Base-by-base conservation (phyloP, 306 rosid genomes). In the Rosa chinensis region DNA sequence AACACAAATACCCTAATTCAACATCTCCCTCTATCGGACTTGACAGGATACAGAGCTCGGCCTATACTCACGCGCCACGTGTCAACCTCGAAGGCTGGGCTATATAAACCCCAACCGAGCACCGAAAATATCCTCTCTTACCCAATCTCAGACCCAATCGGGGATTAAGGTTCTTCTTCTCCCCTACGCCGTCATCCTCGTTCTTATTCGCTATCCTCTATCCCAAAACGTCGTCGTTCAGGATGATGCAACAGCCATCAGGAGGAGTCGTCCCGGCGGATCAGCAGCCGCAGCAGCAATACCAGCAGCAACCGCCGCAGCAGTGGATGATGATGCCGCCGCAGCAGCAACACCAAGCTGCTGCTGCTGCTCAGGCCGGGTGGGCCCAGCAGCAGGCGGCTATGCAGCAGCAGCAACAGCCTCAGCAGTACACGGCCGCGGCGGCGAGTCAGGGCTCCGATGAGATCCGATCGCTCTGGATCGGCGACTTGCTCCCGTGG, bases 381-480 rank as follows among this genome's bases (percentile, higher is more conserved):
- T 87, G 88, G 86, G 44, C 75, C 56, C 85, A 77, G 4, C 88
- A 76, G 79, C 55, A 47, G 67, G 78, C 37, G 3, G 37, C 86
- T 6, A 73, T 79, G 59, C 84, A 70, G 8, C 81, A 71, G 5
- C 75, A 71, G 5, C 76, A 73, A 72, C 86, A 81, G 77, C 17
- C 81, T 7, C 90, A 81, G 80, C 88, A 81, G 84, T 88, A 83
- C 73, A 20, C 66, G 9, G 59, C 79, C 6, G 52, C 56, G 5
- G 39, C 37, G 14, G 62, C 78, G 21, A 61, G 17, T 32, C 35
- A 52, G 4, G 74, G 78, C 25, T 55, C 84, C 5, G 85, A 80
- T 8, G 94, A 90, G 88, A 81, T 90, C 78, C 91, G 86, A 40
- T 88, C 94, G 12, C 91, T 90, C 61, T 90, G 94, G 94, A 88